These are phyloP conservation scores for Boletellus emodensis DNA, from an alignment of 768 basidiomycete genomes.

Conservation along the genomic window DNA sequence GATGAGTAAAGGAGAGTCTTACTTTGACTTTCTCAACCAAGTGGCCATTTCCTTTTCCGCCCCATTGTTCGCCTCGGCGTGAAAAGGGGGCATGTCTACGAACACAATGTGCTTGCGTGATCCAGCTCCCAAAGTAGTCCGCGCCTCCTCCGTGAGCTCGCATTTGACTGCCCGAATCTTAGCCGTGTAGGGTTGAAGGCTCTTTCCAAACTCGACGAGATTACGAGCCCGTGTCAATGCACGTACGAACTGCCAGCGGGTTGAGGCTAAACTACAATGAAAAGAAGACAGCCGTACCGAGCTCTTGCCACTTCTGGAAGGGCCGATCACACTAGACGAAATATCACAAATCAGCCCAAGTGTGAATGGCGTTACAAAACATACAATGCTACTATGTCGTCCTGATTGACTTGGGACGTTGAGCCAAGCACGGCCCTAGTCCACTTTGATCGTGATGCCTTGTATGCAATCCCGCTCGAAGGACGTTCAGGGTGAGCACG, in stretches of 20 bases:
- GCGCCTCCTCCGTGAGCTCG: neutral
- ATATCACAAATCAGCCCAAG: neutral
- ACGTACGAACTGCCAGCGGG: conserved; percentile 7
- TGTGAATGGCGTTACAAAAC: neutral
- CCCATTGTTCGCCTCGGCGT: neutral
- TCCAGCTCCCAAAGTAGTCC: neutral
- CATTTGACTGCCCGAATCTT: conserved; percentile 13
- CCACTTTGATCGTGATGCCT: too few species aligned
- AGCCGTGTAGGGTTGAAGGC: neutral
- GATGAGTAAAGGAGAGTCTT: neutral
- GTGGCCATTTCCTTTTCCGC: neutral
- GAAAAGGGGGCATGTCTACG: conserved; percentile 23
- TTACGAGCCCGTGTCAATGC: neutral
- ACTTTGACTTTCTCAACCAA: conserved; percentile 12
- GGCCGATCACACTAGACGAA: conserved; percentile 14
- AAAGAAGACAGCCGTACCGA: conserved; percentile 4
- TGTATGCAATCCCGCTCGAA: too few species aligned
- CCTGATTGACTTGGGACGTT: neutral
- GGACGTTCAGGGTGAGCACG: too few species aligned
- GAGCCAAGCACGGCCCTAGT: neutral
- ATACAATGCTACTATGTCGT: conserved; percentile 21
- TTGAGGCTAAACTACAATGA: neutral
- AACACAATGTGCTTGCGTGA: conserved; percentile 12
- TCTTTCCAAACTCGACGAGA: neutral
- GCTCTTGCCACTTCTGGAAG: conserved; percentile 20